Evolutionary conservation across 1,284 basidiomycete genomes (phyloP).

Genomic region (Cutaneotrichosporon sp.): DNA sequence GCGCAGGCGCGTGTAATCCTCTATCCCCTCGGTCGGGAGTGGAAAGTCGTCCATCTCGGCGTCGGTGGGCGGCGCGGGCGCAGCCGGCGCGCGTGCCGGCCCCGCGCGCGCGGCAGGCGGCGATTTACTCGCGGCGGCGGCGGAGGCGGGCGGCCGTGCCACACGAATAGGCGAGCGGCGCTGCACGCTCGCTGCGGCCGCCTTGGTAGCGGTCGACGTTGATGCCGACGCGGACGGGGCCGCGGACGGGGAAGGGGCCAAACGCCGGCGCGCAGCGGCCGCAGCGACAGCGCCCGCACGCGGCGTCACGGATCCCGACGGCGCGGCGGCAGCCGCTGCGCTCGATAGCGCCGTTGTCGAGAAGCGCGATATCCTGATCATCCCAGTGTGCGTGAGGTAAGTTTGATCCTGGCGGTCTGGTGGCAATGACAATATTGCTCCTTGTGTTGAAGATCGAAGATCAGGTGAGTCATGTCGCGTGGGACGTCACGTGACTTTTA

Average conservation of each 20-base stretch:
- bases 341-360: background rate
- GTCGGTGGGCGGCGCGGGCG: background rate
- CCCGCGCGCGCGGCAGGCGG: background rate
- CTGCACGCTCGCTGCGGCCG: background rate
- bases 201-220: slow-evolving; percentile 2
- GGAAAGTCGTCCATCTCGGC: slow-evolving; percentile 8
- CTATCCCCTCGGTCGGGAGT: slow-evolving; percentile 15
- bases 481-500: too few relatives aligned
- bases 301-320: slow-evolving; percentile 8
- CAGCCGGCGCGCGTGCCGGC: background rate
- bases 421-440: too few relatives aligned
- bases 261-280: background rate
- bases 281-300: background rate
- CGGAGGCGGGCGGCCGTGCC: background rate
- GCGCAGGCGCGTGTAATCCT: slow-evolving; percentile 21
- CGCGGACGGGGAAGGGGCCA: background rate
- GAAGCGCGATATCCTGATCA: background rate
- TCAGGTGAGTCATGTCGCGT: too few relatives aligned
- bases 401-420: background rate
- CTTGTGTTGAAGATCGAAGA: too few relatives aligned
- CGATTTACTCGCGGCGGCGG: background rate
- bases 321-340: background rate
- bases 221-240: slow-evolving; percentile 3
- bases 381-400: background rate
- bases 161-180: background rate